Evolutionary conservation across 768 basidiomycete species (phyloP).

Genomic region (Holtermannia corniformis): DNA sequence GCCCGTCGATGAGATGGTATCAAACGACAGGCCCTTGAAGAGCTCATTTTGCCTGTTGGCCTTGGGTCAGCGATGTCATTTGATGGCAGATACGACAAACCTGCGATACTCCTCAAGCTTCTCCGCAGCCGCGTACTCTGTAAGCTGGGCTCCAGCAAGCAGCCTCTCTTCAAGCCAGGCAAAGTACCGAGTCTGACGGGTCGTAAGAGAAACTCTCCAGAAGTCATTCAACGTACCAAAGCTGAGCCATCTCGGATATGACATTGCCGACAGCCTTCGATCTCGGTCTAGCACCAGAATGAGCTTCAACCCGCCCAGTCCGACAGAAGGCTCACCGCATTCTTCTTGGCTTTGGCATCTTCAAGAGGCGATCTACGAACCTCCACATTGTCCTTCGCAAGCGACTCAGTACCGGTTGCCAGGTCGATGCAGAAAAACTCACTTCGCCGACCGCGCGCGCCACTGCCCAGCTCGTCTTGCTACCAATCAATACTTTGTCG

Average conservation of each 20-base stretch:
- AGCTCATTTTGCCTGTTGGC: conserved; percentile 57
- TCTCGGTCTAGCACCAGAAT: conserved; percentile 48
- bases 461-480: conserved; percentile 70
- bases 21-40: conserved; percentile 82
- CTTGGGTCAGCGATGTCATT: neutral
- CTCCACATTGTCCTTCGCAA: conserved; percentile 51
- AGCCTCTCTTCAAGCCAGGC: conserved; percentile 88
- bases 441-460: conserved; percentile 69
- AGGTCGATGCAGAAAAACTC: conserved; percentile 5
- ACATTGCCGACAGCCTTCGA: conserved; percentile 78
- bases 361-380: conserved; percentile 64
- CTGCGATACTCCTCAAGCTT: conserved; percentile 69
- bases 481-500: conserved; percentile 60
- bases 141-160: conserved; percentile 51
- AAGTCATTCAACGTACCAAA: conserved; percentile 43
- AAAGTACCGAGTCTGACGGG: conserved; percentile 60
- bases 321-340: conserved; percentile 22
- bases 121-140: conserved; percentile 71
- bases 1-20: conserved; percentile 85
- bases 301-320: neutral
- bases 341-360: conserved; percentile 47
- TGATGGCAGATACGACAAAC: conserved; percentile 46
- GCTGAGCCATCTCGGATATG: conserved; percentile 88
- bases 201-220: neutral
- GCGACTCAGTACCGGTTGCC: neutral